A percentile compares a stretch with the other conserved stretches of the same genome.
Evolutionary conservation across 1,284 basidiomycete genomes (phyloP).

Genomic region (Pseudozyma pruni): DNA sequence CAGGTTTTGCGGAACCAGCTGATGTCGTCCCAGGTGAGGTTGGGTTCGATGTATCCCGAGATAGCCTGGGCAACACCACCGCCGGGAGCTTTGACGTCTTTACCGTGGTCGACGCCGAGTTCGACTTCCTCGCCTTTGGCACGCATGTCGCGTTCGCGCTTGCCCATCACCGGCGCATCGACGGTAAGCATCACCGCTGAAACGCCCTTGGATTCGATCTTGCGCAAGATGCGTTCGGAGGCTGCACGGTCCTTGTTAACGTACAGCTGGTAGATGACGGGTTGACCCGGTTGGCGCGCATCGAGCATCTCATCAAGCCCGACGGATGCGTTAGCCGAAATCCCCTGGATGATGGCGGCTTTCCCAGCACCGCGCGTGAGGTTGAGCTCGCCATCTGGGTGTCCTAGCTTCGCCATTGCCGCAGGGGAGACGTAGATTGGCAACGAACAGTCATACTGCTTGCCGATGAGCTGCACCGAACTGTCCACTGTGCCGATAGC

Average conservation of each 20-base stretch:
- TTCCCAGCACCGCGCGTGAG: slow-evolving; percentile 80
- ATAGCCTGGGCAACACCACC: slow-evolving; percentile 70
- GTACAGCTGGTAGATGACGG: slow-evolving; percentile 74
- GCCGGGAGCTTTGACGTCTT: slow-evolving; percentile 50
- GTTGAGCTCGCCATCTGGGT: slow-evolving; percentile 91
- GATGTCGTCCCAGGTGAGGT: slow-evolving; percentile 72
- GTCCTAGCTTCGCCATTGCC: slow-evolving; percentile 88
- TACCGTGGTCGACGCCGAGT: slow-evolving; percentile 56
- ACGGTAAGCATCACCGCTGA: slow-evolving; percentile 88
- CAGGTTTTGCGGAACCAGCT: slow-evolving; percentile 81
- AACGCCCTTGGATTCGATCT: slow-evolving; percentile 79
- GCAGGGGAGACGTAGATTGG: slow-evolving; percentile 80
- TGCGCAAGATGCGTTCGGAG: slow-evolving; percentile 78
- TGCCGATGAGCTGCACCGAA: slow-evolving; percentile 32
- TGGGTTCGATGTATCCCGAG: slow-evolving; percentile 71
- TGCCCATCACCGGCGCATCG: slow-evolving; percentile 85
- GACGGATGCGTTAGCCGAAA: slow-evolving; percentile 86
- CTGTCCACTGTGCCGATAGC: slow-evolving; percentile 86
- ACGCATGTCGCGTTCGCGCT: slow-evolving; percentile 80
- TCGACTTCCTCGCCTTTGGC: slow-evolving; percentile 68
- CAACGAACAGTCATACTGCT: slow-evolving; percentile 26
- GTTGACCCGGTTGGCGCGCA: slow-evolving; percentile 73
- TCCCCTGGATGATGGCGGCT: slow-evolving; percentile 82
- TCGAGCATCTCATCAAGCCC: slow-evolving; percentile 78
- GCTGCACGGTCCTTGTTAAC: slow-evolving; percentile 79